A percentile compares a stretch with the other conserved stretches of the same genome.
Conservation (phyloP, 2,329 filamentous ascomycete species). For the Myriosclerotinia curreyana region DNA sequence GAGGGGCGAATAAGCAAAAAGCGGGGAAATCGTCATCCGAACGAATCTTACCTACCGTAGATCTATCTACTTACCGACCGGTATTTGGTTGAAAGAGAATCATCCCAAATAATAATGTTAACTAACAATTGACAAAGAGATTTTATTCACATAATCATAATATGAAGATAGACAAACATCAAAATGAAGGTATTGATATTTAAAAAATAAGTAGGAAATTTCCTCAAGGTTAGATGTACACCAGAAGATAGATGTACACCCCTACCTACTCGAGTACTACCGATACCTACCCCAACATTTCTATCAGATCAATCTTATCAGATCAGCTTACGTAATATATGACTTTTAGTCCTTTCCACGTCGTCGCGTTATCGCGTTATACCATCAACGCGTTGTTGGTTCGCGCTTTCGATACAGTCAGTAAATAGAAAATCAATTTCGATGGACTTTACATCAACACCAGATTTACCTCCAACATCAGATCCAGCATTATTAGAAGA, state of each 20-base stretch:
- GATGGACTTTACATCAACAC: conserved; percentile 31
- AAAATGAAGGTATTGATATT: background rate
- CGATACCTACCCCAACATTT: too few species aligned
- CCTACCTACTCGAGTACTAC: too few species aligned
- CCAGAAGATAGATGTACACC: too few species aligned
- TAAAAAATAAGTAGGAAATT: background rate
- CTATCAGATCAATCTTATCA: too few species aligned
- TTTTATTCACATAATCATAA: background rate
- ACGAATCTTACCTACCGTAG: background rate
- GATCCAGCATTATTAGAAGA: conserved; percentile 32
- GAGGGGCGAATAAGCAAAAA: background rate
- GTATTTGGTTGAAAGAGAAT: background rate
- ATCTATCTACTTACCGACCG: background rate
- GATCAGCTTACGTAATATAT: background rate
- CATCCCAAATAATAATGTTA: too few species aligned
- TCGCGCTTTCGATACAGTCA: conserved; percentile 6
- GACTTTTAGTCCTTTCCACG: background rate
- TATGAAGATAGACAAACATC: too few species aligned
- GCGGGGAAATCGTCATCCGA: conserved; percentile 1
- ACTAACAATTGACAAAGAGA: background rate
- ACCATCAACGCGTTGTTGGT: conserved; percentile 2
- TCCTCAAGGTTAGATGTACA: too few species aligned
- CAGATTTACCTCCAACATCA: conserved; percentile 31
- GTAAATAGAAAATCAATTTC: conserved; percentile 19
- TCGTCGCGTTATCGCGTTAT: background rate